Conservation (phyloP, 2,329 filamentous ascomycete genomes). For the Blumeria hordei region DNA sequence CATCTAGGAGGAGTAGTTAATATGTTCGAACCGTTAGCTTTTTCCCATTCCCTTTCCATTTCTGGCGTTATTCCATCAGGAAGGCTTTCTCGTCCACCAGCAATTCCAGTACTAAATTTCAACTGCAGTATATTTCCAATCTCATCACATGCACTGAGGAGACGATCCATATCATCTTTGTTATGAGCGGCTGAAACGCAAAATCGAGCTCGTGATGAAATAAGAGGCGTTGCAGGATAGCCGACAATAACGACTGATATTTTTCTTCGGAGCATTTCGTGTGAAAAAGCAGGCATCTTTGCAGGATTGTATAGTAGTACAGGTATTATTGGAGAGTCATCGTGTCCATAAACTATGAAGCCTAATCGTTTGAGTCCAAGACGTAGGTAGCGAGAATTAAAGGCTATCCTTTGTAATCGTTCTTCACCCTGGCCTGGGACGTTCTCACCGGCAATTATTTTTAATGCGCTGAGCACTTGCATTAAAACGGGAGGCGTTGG, state of each 20-base stretch:
- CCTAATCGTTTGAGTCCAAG: constrained; percentile 90
- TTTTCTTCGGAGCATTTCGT: constrained; percentile 94
- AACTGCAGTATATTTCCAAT: constrained; percentile 78
- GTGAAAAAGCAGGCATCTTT: constrained; percentile 95
- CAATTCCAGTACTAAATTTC: constrained; percentile 91
- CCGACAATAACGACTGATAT: constrained; percentile 95
- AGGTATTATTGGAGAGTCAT: constrained; percentile 93
- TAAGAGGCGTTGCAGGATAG: constrained; percentile 86
- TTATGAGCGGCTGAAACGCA: constrained; percentile 91
- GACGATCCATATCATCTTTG: constrained; percentile 86
- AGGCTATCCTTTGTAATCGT: constrained; percentile 80
- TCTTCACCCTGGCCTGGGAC: constrained; percentile 83
- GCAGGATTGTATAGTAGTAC: constrained; percentile 92
- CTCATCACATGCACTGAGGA: constrained; percentile 76
- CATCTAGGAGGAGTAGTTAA: constrained; percentile 36
- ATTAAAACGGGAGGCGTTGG: constrained; percentile 70
- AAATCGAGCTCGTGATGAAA: constrained; percentile 85
- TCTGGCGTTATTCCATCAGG: constrained; percentile 47
- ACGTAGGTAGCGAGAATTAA: constrained; percentile 96
- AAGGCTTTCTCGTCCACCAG: constrained; percentile 60
- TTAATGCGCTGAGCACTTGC: constrained; percentile 71
- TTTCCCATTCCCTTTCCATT: constrained; percentile 44
- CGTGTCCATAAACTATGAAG: constrained; percentile 90
- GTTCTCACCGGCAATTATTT: constrained; percentile 73
- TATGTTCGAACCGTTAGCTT: constrained; percentile 26